Evolutionary conservation across 441 rosid genomes (phyloP).

Genomic region (Gossypium lobatum): DNA sequence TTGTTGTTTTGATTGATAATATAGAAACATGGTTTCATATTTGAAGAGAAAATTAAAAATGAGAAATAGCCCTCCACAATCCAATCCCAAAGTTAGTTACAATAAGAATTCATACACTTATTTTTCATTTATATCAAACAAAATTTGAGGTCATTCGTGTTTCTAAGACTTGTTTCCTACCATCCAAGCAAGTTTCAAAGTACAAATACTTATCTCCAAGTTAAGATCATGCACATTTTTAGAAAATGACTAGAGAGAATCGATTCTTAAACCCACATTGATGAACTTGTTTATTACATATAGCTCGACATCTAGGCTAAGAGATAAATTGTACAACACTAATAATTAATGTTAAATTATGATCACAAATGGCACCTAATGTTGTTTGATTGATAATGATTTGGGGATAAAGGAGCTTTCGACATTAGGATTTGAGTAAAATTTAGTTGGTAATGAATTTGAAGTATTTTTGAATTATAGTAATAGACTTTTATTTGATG

Average conservation of each 20-base stretch:
- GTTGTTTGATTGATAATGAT: too few species aligned
- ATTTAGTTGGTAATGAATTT: too few species aligned
- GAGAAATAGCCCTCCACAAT: not conserved
- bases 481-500: too few species aligned
- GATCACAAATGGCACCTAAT: not conserved
- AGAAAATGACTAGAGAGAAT: not conserved
- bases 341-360: not conserved
- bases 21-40: not conserved
- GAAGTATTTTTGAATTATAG: too few species aligned
- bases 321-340: not conserved
- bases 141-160: slow-evolving; percentile 3
- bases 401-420: too few species aligned
- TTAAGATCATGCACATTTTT: not conserved
- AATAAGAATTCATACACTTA: not conserved
- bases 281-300: not conserved
- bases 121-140: not conserved
- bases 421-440: too few species aligned
- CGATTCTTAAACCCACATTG: not conserved
- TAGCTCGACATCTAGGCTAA: not conserved
- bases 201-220: not conserved
- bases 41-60: not conserved
- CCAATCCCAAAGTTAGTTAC: not conserved
- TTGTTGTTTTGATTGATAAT: not conserved
- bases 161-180: not conserved
- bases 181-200: not conserved